Evolutionary conservation across 1,284 basidiomycete genomes (phyloP), one percentile per base, ranked within the genome.

Genomic region (Cutaneotrichosporon cyanovorans): DNA sequence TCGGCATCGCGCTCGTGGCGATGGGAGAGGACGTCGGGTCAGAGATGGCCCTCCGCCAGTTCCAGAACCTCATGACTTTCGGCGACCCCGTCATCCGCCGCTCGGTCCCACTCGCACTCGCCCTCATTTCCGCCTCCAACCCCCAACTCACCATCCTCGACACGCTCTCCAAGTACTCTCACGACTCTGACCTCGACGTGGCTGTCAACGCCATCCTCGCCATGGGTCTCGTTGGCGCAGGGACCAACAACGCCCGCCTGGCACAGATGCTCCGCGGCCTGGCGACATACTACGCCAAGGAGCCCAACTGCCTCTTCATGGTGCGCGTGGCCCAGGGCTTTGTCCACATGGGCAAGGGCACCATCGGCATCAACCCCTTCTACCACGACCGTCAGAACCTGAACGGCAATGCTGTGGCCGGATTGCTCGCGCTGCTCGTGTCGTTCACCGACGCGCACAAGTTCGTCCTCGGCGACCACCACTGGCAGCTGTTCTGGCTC

Each of bases 21-120:
- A 98, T 98, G 92, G 95, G 95, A 34, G 95, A 98, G 72, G 93
- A 98, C 40, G 84, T 98, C 38, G 95, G 95, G 42, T 83, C 92
- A 4, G 91, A 98, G 73, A 99, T 99, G 92, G 84, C 86, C 4
- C 73, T 95, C 55, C 76, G 91, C 59, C 87, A 91, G 63, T 91
- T 96, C 77, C 92, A 93, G 69, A 91, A 96, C 66, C 74, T 95
- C 48, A 98, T 99, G 95, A 91, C 95, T 69, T 98, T 97, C 60
- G 95, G 95, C 51, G 92, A 96, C 63, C 88, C 92, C 1, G 76
- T 83, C 50, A 91, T 98, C 61, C 84, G 95, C 30, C 87, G 87
- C 76, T 78, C 86, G 1, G 86, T 99, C n/a, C 95, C 95, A 15
- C 81, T 99, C 6, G 95, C 93, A 6, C 82, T 99, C 39, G 93